Conservation (phyloP, 495 filamentous ascomycete species). For the Glonium stellatum region DNA sequence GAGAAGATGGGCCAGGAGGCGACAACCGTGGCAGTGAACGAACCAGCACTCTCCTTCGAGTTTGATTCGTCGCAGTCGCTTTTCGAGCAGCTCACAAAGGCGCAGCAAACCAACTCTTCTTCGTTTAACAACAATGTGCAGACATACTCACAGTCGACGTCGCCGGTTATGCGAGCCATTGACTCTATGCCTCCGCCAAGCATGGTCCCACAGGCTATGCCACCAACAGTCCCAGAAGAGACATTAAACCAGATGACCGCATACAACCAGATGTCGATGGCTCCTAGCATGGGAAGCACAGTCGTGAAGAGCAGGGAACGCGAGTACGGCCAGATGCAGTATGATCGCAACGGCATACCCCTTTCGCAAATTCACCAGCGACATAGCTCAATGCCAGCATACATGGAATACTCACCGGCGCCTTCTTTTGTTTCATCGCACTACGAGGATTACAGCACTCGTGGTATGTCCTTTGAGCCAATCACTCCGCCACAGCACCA, state of each 20-base stretch:
- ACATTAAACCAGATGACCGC: constrained; percentile 60
- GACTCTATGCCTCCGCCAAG: constrained; percentile 80
- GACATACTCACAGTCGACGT: constrained; percentile 61
- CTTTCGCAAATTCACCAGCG: constrained; percentile 75
- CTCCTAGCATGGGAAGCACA: constrained; percentile 46
- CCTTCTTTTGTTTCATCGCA: constrained; percentile 96
- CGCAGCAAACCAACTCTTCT: constrained; percentile 95
- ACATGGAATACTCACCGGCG: constrained; percentile 95
- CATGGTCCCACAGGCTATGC: constrained; percentile 64
- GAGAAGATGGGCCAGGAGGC: constrained; percentile 99
- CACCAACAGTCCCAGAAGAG: constrained; percentile 69
- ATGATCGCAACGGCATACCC: constrained; percentile 85
- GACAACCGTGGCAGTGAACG: constrained; percentile 90
- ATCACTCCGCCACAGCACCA: constrained; percentile 90
- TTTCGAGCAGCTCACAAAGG: constrained; percentile 98
- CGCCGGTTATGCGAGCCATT: constrained; percentile 82
- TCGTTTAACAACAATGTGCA: constrained; percentile 84
- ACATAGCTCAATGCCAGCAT: constrained; percentile 94
- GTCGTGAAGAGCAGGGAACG: constrained; percentile 72
- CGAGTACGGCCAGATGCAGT: constrained; percentile 68
- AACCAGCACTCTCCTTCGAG: constrained; percentile 95
- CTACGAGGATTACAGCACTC: constrained; percentile 94
- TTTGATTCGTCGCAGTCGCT: constrained; percentile 98
- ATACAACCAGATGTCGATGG: constrained; percentile 38
- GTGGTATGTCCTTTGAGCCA: constrained; percentile 92